Evolutionary conservation across 768 basidiomycete genomes (phyloP).

Genomic region (Phylloporus scabripes): DNA sequence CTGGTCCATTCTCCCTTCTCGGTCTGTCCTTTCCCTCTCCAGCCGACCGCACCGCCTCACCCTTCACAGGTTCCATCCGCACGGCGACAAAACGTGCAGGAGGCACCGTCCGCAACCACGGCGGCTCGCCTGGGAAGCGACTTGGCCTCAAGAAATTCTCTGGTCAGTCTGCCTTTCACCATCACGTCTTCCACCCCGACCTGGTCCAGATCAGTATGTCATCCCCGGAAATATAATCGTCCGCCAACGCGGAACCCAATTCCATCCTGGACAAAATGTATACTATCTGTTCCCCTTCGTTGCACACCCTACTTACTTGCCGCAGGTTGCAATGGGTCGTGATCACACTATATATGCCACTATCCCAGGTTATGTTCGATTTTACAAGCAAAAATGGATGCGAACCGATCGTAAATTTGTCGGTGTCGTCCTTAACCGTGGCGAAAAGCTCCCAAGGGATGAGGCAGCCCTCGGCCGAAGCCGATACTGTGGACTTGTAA

Average conservation of each 20-base stretch:
- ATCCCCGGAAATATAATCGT: constrained; percentile 95
- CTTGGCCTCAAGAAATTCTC: constrained; percentile 96
- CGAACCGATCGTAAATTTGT: constrained; percentile 71
- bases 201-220: constrained; percentile 72
- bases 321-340: constrained; percentile 81
- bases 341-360: constrained; percentile 94
- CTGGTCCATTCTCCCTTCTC: constrained; percentile 46
- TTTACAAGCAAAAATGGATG: constrained; percentile 80
- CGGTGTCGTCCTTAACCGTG: constrained; percentile 77
- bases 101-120: constrained; percentile 88
- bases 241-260: constrained; percentile 86
- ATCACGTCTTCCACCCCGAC: constrained; percentile 8
- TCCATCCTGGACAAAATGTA: constrained; percentile 93
- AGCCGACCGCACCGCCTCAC: constrained; percentile 1
- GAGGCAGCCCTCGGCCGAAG: constrained; percentile 70
- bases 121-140: constrained; percentile 89
- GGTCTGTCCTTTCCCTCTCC: constrained; percentile 18
- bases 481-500: constrained; percentile 74
- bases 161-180: constrained; percentile 43
- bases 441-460: constrained; percentile 84
- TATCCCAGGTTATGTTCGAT: constrained; percentile 88
- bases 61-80: constrained; percentile 57
- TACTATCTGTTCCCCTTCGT: constrained; percentile 24
- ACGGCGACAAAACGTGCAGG: constrained; percentile 97
- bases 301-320: constrained; percentile 4